Percentiles rank a stretch among this genome's conserved stretches.
Evolutionary conservation across 768 basidiomycete species (phyloP).

Genomic region (Suillus ampliporus): DNA sequence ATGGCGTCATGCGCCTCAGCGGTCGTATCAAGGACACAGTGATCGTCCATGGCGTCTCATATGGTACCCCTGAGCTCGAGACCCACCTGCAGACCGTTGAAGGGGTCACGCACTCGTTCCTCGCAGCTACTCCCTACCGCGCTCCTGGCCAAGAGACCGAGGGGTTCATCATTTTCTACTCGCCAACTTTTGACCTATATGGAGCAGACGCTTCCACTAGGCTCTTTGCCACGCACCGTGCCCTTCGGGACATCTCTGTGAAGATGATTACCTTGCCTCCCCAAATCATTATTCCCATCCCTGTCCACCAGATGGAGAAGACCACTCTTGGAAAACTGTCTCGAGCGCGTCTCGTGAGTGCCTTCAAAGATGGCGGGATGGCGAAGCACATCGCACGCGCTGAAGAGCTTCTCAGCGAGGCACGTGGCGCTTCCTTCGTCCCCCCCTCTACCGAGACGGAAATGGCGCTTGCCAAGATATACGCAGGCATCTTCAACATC

Average conservation of each 20-base stretch:
- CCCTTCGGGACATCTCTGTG: conserved; percentile 36
- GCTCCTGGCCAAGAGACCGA: conserved; percentile 43
- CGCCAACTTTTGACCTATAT: conserved; percentile 28
- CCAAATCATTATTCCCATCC: conserved; percentile 45
- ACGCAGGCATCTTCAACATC: conserved; percentile 39
- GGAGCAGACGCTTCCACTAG: conserved; percentile 29
- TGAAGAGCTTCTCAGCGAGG: conserved; percentile 28
- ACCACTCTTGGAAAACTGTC: conserved; percentile 52
- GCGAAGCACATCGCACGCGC: conserved; percentile 34
- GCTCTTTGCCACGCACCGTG: conserved; percentile 33
- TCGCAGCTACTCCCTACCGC: conserved; percentile 44
- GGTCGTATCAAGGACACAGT: conserved; percentile 47
- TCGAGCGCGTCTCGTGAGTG: conserved; percentile 39
- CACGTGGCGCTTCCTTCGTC: conserved; percentile 30
- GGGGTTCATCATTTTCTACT: conserved; percentile 47
- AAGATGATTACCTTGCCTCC: conserved; percentile 42
- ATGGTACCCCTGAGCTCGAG: conserved; percentile 42
- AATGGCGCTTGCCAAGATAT: conserved; percentile 34
- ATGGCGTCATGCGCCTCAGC: conserved; percentile 40
- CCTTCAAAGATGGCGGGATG: conserved; percentile 42
- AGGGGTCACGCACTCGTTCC: conserved; percentile 38
- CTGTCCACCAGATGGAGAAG: conserved; percentile 43
- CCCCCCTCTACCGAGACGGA: conserved; percentile 32
- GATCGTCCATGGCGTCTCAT: conserved; percentile 46
- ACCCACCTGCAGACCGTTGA: conserved; percentile 43